Conservation (phyloP, 768 basidiomycete species). For the Baorangia bicolor region DNA sequence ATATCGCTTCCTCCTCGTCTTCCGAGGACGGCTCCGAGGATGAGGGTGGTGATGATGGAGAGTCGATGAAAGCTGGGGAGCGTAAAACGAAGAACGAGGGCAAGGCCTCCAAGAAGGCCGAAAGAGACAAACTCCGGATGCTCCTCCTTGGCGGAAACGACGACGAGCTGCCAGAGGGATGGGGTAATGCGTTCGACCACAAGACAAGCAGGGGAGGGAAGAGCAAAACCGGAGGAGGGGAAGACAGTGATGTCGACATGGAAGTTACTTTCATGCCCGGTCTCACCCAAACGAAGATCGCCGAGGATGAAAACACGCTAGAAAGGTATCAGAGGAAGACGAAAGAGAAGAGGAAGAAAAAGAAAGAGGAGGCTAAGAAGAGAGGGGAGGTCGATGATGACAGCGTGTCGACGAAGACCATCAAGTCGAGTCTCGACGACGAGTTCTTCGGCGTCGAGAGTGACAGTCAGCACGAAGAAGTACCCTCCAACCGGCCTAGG, state of each 20-base stretch:
- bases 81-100: conserved; percentile 13
- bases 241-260: conserved; percentile 67
- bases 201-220: conserved; percentile 7
- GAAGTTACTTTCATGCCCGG: conserved; percentile 95
- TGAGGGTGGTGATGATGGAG: conserved; percentile 10
- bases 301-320: conserved; percentile 80
- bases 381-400: conserved; percentile 25
- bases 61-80: not conserved
- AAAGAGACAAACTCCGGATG: conserved; percentile 72
- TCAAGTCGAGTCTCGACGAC: conserved; percentile 41
- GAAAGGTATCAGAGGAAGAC: conserved; percentile 88
- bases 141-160: conserved; percentile 68
- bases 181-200: conserved; percentile 50
- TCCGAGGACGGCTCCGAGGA: conserved; percentile 51
- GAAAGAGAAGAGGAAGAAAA: conserved; percentile 82
- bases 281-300: conserved; percentile 53
- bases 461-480: conserved; percentile 23
- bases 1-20: conserved; percentile 70
- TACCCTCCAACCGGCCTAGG: conserved; percentile 17
- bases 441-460: conserved; percentile 69
- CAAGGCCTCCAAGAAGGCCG: conserved; percentile 38
- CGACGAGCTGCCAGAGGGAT: conserved; percentile 79
- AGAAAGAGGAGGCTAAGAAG: conserved; percentile 65
- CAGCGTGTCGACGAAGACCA: conserved; percentile 13
- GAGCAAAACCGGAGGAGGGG: conserved; percentile 22